These are phyloP conservation scores for Phytophthora meadii DNA, from an alignment of 352 stramenopile genomes.

Conservation along the genomic window DNA sequence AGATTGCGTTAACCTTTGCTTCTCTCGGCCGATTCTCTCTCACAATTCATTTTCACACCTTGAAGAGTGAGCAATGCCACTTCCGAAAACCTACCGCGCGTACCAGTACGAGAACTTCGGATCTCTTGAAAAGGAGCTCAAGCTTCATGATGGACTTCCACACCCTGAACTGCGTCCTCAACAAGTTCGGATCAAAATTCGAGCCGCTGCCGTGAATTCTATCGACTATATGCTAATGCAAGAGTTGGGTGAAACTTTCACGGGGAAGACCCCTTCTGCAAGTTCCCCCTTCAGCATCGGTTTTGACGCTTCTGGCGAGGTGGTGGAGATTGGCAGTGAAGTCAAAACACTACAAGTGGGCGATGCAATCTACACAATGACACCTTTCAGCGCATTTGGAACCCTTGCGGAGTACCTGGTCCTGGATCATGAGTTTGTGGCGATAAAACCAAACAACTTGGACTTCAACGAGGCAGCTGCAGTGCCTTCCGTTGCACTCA, in stretches of 20 bases:
- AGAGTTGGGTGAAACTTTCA: conserved; percentile 20
- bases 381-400: conserved; percentile 6
- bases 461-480: conserved; percentile 47
- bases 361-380: conserved; percentile 38
- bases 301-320: conserved; percentile 42
- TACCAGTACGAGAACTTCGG: conserved; percentile 40
- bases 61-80: conserved; percentile 6
- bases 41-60: neutral
- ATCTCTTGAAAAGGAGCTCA: neutral
- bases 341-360: conserved; percentile 33
- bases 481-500: conserved; percentile 33
- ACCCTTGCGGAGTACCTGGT: conserved; percentile 46
- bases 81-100: conserved; percentile 25
- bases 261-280: conserved; percentile 19
- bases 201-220: conserved; percentile 61
- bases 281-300: conserved; percentile 41
- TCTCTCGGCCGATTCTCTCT: neutral
- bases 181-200: conserved; percentile 65
- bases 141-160: neutral
- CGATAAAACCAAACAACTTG: conserved; percentile 43
- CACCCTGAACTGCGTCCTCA: neutral
- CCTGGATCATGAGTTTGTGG: conserved; percentile 25
- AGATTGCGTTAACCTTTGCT: neutral
- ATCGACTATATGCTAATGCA: conserved; percentile 65
- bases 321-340: conserved; percentile 42